phyloP scores from a whole-genome alignment of 352 stramenopile species.

The Pythium monospermum region DNA sequence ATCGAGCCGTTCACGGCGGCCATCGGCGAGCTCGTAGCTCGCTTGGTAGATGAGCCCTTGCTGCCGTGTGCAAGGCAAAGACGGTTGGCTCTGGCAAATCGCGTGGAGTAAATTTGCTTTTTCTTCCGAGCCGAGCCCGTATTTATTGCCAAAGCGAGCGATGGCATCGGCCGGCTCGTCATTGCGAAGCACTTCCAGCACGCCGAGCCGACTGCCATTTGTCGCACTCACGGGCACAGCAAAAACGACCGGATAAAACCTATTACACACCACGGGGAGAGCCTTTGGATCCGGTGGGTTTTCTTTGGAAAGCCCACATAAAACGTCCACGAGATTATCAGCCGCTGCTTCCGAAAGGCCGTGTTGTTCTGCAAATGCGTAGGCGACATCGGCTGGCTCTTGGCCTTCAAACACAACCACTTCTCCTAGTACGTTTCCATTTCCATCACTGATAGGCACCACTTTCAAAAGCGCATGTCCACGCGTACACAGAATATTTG shows the following conservation, averaged over 20 bases:
- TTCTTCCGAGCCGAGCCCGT: conserved; percentile 47
- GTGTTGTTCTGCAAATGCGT: conserved; percentile 56
- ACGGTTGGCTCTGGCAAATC: conserved; percentile 48
- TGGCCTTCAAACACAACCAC: conserved; percentile 64
- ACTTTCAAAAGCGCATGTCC: conserved; percentile 46
- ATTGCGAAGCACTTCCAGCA: conserved; percentile 52
- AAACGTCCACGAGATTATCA: conserved; percentile 39
- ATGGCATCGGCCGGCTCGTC: conserved; percentile 73
- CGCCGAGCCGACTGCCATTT: conserved; percentile 55
- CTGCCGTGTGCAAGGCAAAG: conserved; percentile 47
- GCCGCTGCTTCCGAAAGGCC: conserved; percentile 30
- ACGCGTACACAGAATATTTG: conserved; percentile 54
- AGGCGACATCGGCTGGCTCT: conserved; percentile 66
- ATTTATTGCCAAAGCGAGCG: conserved; percentile 66
- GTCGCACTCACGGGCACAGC: conserved; percentile 46
- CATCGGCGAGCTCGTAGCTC: conserved; percentile 50
- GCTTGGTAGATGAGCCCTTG: conserved; percentile 59
- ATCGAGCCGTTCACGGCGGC: conserved; percentile 42
- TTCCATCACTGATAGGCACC: conserved; percentile 33
- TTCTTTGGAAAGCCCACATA: conserved; percentile 33
- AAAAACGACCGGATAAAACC: conserved; percentile 62
- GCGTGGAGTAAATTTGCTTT: conserved; percentile 49
- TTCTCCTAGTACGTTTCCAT: conserved; percentile 31
- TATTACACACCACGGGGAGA: conserved; percentile 34
- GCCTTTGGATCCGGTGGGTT: conserved; percentile 10